phyloP scores from a whole-genome alignment of 208 protist genomes.

The Trypanosoma lewisi region DNA sequence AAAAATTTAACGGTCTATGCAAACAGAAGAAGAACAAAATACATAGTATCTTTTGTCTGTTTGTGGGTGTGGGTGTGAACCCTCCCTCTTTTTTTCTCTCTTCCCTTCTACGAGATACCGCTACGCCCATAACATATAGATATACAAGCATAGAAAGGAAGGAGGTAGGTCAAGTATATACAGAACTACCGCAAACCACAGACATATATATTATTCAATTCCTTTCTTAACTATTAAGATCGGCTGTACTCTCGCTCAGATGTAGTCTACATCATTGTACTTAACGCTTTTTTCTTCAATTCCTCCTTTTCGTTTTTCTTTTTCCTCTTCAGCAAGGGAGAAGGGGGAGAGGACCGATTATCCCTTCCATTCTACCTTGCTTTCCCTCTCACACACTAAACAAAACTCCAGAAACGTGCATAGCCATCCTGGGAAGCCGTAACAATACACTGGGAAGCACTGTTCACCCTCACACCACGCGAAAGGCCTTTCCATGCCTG shows the following conservation, averaged over 20 bases:
- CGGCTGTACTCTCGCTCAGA: too few species aligned
- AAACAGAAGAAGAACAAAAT: too few species aligned
- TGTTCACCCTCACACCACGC: slow-evolving; percentile 65
- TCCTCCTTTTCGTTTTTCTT: slow-evolving; percentile 2
- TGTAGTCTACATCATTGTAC: too few species aligned
- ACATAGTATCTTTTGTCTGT: too few species aligned
- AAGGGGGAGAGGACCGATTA: neutral
- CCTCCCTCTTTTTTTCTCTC: neutral
- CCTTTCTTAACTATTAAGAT: too few species aligned
- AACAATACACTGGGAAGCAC: slow-evolving; percentile 44
- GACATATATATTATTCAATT: too few species aligned
- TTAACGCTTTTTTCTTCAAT: slow-evolving; percentile 1
- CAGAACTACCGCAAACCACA: too few species aligned
- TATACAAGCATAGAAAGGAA: too few species aligned
- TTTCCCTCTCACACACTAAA: slow-evolving; percentile 25
- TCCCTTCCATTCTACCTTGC: neutral
- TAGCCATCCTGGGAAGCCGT: slow-evolving; percentile 79
- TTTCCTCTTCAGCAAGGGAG: neutral
- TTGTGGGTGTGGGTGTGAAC: neutral
- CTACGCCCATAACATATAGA: too few species aligned
- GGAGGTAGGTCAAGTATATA: too few species aligned
- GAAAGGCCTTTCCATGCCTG: slow-evolving; percentile 81
- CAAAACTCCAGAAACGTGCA: slow-evolving; percentile 82
- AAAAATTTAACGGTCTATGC: too few species aligned
- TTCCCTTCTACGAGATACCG: too few species aligned